These are phyloP conservation scores for Parachaetomium inaequale DNA, from an alignment of 495 filamentous ascomycete genomes.

Conservation along the genomic window DNA sequence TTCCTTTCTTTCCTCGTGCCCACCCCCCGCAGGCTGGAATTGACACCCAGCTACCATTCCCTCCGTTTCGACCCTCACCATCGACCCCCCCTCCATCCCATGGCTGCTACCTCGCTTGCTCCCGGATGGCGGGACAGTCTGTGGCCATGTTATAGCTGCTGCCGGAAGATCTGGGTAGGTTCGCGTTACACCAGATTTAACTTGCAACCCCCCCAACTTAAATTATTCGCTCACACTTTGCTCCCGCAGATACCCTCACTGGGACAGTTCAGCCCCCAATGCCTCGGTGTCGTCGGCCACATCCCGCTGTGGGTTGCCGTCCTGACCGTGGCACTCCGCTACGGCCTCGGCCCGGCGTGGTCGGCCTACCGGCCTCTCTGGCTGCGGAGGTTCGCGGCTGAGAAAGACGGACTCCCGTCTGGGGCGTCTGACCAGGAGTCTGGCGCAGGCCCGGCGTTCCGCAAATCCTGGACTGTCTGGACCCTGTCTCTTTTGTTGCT, in stretches of 20 bases:
- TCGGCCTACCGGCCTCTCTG: slow-evolving; percentile 26
- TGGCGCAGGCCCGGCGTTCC: background rate
- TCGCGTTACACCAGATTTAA: background rate
- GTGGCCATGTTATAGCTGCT: slow-evolving; percentile 35
- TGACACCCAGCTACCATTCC: background rate
- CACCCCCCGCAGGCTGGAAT: background rate
- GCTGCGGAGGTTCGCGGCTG: slow-evolving; percentile 30
- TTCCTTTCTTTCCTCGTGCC: background rate
- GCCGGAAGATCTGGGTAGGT: slow-evolving; percentile 30
- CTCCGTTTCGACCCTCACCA: background rate
- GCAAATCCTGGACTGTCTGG: slow-evolving; percentile 24
- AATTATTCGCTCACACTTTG: background rate
- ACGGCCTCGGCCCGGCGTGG: slow-evolving; percentile 26
- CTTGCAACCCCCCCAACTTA: background rate
- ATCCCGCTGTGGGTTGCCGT: slow-evolving; percentile 30
- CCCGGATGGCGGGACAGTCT: slow-evolving; percentile 13
- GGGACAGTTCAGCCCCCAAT: slow-evolving; percentile 29
- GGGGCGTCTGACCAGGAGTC: slow-evolving; percentile 13
- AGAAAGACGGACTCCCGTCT: slow-evolving; percentile 11
- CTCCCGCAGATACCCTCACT: slow-evolving; percentile 28
- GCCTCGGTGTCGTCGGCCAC: slow-evolving; percentile 30
- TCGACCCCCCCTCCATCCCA: background rate
- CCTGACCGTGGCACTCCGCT: slow-evolving; percentile 28
- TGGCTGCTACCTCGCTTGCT: background rate
- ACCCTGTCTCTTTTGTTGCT: slow-evolving; percentile 20